These are phyloP conservation scores for Coleophoma crateriformis DNA, from an alignment of 2,329 filamentous ascomycete genomes.

Conservation along the genomic window DNA sequence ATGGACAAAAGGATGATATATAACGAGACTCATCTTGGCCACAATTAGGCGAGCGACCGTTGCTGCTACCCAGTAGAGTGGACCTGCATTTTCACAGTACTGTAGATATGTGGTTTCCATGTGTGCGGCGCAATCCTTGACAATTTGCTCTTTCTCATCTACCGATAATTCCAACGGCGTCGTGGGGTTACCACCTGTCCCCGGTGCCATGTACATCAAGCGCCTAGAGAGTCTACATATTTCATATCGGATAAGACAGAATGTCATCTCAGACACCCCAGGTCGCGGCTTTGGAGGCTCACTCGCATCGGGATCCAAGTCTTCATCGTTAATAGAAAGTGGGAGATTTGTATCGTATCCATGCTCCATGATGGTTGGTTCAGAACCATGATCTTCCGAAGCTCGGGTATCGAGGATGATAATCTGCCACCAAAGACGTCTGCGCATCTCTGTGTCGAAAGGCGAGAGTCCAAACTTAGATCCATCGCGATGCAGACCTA, in stretches of 20 bases:
- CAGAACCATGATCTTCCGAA: conserved; percentile 58
- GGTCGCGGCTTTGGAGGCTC: conserved; percentile 14
- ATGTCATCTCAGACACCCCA: conserved; percentile 32
- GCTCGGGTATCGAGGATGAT: conserved; percentile 54
- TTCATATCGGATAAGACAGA: conserved; percentile 29
- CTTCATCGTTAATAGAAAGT: conserved; percentile 41
- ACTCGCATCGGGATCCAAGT: conserved; percentile 32
- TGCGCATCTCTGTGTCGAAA: conserved; percentile 55
- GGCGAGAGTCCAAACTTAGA: conserved; percentile 46
- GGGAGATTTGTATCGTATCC: conserved; percentile 53
- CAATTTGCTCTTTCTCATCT: conserved; percentile 25
- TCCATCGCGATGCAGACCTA: conserved; percentile 56
- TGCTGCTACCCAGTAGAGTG: conserved; percentile 45
- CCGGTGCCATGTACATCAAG: conserved; percentile 20
- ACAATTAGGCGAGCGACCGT: conserved; percentile 33
- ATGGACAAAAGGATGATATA: conserved; percentile 27
- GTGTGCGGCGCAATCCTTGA: conserved; percentile 21
- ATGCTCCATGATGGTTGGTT: conserved; percentile 51
- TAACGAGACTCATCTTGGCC: conserved; percentile 31
- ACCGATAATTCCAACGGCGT: conserved; percentile 9
- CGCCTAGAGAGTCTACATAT: conserved; percentile 20
- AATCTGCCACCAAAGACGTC: conserved; percentile 55
- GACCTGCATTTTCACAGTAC: conserved; percentile 31
- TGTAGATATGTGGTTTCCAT: conserved; percentile 25
- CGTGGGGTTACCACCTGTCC: conserved; percentile 4